Evolutionary conservation across 2,329 filamentous ascomycete species (phyloP).

Genomic region (Exophiala mesophila): DNA sequence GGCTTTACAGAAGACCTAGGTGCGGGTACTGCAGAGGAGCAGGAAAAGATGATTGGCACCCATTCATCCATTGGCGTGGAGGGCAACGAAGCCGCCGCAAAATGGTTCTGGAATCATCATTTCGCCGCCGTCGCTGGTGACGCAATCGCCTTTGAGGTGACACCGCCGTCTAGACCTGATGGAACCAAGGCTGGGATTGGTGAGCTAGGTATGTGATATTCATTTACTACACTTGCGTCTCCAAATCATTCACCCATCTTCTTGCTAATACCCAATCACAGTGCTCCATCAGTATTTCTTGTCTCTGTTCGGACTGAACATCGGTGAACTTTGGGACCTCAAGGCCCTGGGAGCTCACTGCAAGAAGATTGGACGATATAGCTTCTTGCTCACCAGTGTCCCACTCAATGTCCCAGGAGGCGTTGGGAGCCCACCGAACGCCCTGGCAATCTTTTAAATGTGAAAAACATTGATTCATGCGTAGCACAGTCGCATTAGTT

Average conservation of each 20-base stretch:
- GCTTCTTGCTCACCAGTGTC: slow-evolving; percentile 47
- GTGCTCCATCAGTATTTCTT: slow-evolving; percentile 42
- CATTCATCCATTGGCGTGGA: slow-evolving; percentile 47
- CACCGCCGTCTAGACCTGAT: slow-evolving; percentile 34
- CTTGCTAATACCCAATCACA: slow-evolving; percentile 13
- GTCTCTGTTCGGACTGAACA: slow-evolving; percentile 47
- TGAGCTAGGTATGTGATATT: slow-evolving; percentile 37
- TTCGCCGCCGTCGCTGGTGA: slow-evolving; percentile 57
- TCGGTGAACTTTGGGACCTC: slow-evolving; percentile 44
- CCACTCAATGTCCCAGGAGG: slow-evolving; percentile 47
- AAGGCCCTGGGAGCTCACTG: slow-evolving; percentile 37
- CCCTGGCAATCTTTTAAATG: slow-evolving; percentile 45
- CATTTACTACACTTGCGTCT: not conserved
- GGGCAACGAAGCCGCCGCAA: slow-evolving; percentile 44
- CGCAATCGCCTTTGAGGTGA: slow-evolving; percentile 51
- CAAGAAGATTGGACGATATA: slow-evolving; percentile 34
- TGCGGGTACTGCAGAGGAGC: slow-evolving; percentile 36
- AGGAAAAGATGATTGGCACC: slow-evolving; percentile 28
- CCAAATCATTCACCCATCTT: not conserved
- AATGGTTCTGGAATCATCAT: slow-evolving; percentile 56
- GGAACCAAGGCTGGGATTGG: slow-evolving; percentile 25
- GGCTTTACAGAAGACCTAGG: slow-evolving; percentile 59
- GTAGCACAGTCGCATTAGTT: too few relatives aligned
- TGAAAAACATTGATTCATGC: not conserved
- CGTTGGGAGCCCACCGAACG: slow-evolving; percentile 44